Conservation (phyloP, 257 asterid genomes). For the Jasminum sambac region DNA sequence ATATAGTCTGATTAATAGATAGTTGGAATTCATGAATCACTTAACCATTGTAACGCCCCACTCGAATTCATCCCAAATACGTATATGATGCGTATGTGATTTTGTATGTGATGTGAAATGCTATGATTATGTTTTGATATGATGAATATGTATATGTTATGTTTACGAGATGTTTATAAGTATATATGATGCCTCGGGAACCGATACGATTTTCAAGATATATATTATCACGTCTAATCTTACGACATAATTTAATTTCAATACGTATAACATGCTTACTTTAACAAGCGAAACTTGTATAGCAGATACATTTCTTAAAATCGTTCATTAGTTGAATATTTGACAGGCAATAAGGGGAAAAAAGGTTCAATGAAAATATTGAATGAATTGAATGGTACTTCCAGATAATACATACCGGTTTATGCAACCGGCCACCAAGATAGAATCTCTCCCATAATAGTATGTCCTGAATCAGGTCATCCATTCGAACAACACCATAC, state of each 20-base stretch:
- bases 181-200: too few species aligned
- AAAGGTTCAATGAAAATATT: constrained; percentile 4
- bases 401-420: constrained; percentile 57
- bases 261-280: background rate
- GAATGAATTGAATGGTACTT: too few species aligned
- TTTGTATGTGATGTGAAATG: too few species aligned
- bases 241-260: constrained; percentile 4
- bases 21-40: too few species aligned
- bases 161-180: too few species aligned
- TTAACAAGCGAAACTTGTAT: background rate
- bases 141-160: too few species aligned
- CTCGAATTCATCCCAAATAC: too few species aligned
- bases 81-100: too few species aligned
- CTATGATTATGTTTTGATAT: too few species aligned
- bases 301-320: background rate
- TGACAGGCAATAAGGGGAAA: background rate
- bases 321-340: background rate
- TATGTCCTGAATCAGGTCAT: constrained; percentile 70
- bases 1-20: too few species aligned
- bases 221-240: constrained; percentile 22
- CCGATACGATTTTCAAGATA: too few species aligned
- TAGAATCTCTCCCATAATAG: constrained; percentile 73
- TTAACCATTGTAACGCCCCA: too few species aligned
- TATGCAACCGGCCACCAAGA: constrained; percentile 85
- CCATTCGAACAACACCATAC: constrained; percentile 75